A percentile compares a stretch with the other conserved stretches of the same genome.
Evolutionary conservation across 768 basidiomycete species (phyloP).

Genomic region (Tulasnella calospora): DNA sequence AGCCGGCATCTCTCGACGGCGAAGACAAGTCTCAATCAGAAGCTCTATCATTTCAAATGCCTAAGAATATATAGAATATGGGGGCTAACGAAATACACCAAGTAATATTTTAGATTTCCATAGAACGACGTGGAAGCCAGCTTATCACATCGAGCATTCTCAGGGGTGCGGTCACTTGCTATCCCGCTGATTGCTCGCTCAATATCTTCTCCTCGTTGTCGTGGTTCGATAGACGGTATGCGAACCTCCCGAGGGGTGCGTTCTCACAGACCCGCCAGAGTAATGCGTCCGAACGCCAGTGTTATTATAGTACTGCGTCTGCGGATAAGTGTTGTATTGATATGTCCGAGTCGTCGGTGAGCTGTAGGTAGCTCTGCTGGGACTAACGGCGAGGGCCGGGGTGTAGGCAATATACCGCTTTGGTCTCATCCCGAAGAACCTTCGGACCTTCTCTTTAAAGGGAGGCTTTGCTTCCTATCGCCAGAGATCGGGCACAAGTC

Average conservation of each 20-base stretch:
- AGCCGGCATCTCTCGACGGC: background rate
- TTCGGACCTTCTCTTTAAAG: constrained; percentile 20
- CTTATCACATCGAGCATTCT: background rate
- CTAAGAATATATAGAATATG: background rate
- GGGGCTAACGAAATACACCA: background rate
- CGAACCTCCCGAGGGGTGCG: background rate
- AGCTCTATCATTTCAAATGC: background rate
- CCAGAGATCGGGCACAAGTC: background rate
- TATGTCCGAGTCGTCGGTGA: background rate
- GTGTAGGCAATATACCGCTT: constrained; percentile 21
- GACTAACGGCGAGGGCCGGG: background rate
- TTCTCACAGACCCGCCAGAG: background rate
- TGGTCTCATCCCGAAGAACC: constrained; percentile 17
- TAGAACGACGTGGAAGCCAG: background rate
- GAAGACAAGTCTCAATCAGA: background rate
- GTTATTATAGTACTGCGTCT: background rate
- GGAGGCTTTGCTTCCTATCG: constrained; percentile 23
- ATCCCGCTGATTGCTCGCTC: background rate
- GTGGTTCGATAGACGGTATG: background rate
- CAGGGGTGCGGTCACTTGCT: background rate
- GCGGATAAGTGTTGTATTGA: background rate
- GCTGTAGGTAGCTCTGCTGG: background rate
- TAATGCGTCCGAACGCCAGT: background rate
- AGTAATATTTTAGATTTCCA: background rate
- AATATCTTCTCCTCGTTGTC: background rate